A percentile compares a stretch with the other conserved stretches of the same genome.
phyloP scores from a whole-genome alignment of 768 basidiomycete genomes.

The Mycena floridula region DNA sequence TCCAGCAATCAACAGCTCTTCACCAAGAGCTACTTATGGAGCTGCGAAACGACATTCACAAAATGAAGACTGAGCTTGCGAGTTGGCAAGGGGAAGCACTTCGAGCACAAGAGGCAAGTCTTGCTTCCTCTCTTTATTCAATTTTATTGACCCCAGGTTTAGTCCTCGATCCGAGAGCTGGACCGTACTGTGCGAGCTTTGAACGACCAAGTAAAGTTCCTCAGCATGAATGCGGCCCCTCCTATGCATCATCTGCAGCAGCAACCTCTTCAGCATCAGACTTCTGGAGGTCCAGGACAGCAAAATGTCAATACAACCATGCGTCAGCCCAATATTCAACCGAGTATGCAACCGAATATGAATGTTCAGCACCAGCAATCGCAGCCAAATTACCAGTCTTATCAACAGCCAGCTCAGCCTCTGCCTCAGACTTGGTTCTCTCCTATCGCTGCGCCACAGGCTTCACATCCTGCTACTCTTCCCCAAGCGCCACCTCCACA shows the following conservation, averaged over 20 bases:
- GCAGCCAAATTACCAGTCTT: background rate
- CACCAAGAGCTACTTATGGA: slow-evolving; percentile 78
- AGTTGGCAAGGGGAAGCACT: slow-evolving; percentile 78
- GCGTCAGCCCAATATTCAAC: slow-evolving; percentile 36
- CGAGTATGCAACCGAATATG: slow-evolving; percentile 29
- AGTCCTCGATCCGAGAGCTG: slow-evolving; percentile 75
- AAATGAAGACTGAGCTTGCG: slow-evolving; percentile 73
- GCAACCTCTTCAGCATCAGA: slow-evolving; percentile 34
- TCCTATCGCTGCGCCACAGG: slow-evolving; percentile 74
- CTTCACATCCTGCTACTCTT: slow-evolving; percentile 71
- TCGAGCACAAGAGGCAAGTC: slow-evolving; percentile 69
- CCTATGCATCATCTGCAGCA: slow-evolving; percentile 37
- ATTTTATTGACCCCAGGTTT: slow-evolving; percentile 7
- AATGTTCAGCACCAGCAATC: slow-evolving; percentile 10
- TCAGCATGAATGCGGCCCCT: slow-evolving; percentile 45
- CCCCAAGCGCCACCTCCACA: slow-evolving; percentile 41
- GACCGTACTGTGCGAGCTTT: slow-evolving; percentile 71
- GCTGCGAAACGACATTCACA: slow-evolving; percentile 67
- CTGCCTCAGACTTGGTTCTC: slow-evolving; percentile 46
- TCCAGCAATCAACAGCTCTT: slow-evolving; percentile 68
- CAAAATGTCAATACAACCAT: slow-evolving; percentile 28
- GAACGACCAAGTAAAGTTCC: slow-evolving; percentile 78
- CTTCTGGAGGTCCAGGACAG: slow-evolving; percentile 30
- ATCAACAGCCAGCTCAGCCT: background rate
- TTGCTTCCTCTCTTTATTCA: background rate